phyloP scores from a whole-genome alignment of 768 basidiomycete genomes.

The Rhodotorula toruloides region DNA sequence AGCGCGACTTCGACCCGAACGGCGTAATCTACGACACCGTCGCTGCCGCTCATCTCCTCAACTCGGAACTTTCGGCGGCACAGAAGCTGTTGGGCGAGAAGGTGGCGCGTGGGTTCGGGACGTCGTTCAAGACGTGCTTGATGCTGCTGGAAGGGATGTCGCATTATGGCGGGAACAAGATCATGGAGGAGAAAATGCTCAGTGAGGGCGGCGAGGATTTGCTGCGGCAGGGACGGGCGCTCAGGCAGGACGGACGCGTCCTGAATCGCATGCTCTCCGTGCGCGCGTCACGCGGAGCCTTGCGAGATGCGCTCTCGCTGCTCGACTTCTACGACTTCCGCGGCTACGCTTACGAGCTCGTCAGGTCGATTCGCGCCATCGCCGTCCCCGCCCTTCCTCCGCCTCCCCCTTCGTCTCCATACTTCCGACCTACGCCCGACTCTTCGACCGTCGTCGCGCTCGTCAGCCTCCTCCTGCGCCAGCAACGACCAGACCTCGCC shows the following conservation, averaged over 20 bases:
- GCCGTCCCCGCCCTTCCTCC: neutral
- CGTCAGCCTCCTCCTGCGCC: conserved; percentile 18
- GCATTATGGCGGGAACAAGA: conserved; percentile 20
- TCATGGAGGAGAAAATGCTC: conserved; percentile 33
- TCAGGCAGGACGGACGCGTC: conserved; percentile 21
- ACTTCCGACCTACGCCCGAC: conserved; percentile 22
- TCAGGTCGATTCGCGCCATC: neutral
- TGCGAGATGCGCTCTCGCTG: conserved; percentile 14
- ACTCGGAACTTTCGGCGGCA: conserved; percentile 12
- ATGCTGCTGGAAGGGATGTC: conserved; percentile 31
- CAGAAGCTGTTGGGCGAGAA: conserved; percentile 17
- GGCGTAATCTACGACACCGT: conserved; percentile 22
- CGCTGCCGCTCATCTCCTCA: conserved; percentile 16
- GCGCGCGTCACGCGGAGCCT: conserved; percentile 2
- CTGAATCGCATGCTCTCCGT: conserved; percentile 30
- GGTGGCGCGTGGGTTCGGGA: conserved; percentile 9
- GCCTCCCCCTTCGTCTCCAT: neutral
- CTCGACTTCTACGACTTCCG: conserved; percentile 20
- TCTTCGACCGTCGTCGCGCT: conserved; percentile 24
- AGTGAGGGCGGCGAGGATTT: neutral
- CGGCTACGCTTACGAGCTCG: neutral
- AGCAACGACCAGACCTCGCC: conserved; percentile 17
- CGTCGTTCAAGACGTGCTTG: conserved; percentile 22
- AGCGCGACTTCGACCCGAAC: neutral
- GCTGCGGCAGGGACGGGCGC: neutral